Evolutionary conservation across 805 yeast species (phyloP).

Genomic region (Nakazawaea anatomiae): DNA sequence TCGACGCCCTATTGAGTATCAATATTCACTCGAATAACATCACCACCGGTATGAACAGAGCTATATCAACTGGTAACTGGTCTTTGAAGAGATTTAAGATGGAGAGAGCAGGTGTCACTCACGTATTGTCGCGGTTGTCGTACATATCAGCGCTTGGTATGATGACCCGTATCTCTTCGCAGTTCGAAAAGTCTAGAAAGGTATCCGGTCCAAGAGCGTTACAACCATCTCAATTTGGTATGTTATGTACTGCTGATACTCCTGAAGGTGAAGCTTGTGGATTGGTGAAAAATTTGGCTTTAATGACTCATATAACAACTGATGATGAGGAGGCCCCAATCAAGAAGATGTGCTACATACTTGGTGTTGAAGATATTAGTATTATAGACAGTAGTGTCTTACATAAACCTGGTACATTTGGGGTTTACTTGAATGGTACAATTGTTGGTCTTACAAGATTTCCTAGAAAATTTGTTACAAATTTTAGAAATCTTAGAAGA

Average conservation of each 20-base stretch:
- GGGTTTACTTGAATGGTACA: slow-evolving; percentile 92
- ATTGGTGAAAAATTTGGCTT: slow-evolving; percentile 89
- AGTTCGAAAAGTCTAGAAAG: slow-evolving; percentile 94
- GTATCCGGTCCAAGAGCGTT: slow-evolving; percentile 98
- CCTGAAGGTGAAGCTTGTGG: slow-evolving; percentile 99
- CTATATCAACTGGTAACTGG: slow-evolving; percentile 99
- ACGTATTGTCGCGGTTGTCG: slow-evolving; percentile 84
- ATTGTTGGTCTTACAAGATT: slow-evolving; percentile 83
- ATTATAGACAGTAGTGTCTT: slow-evolving; percentile 78
- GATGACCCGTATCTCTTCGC: slow-evolving; percentile 99
- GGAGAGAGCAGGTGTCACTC: slow-evolving; percentile 99
- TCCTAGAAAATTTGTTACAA: slow-evolving; percentile 74
- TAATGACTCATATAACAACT: slow-evolving; percentile 98
- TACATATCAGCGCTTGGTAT: slow-evolving; percentile 95
- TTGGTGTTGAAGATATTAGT: slow-evolving; percentile 87
- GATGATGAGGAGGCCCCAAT: slow-evolving; percentile 96
- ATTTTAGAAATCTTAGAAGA: slow-evolving; percentile 78
- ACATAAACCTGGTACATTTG: slow-evolving; percentile 72
- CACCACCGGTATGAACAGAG: slow-evolving; percentile 90
- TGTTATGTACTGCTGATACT: slow-evolving; percentile 97
- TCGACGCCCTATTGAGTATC: slow-evolving; percentile 86
- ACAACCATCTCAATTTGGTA: slow-evolving; percentile 98
- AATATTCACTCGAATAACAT: slow-evolving; percentile 90
- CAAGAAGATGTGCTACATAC: slow-evolving; percentile 61
- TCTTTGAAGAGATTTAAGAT: slow-evolving; percentile 96